Percentiles rank a stretch among this genome's conserved stretches.
phyloP scores from a whole-genome alignment of 1,139 yeast species.

The Kodamaea ohmeri region DNA sequence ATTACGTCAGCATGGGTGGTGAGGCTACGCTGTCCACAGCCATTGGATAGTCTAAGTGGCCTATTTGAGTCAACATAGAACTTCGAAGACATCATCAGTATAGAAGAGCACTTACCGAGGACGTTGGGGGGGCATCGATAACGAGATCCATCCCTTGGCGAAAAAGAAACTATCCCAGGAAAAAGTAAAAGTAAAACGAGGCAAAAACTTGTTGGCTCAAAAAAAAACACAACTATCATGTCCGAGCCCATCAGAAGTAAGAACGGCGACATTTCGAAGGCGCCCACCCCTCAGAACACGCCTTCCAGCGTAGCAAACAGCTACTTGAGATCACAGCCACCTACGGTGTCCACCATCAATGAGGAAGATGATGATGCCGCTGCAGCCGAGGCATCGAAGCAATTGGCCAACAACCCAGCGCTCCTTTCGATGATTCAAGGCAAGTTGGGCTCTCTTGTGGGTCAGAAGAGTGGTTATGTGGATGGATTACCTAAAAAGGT shows the following conservation, averaged over 20 bases:
- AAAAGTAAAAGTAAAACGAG: conserved; percentile 5
- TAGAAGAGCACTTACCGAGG: neutral
- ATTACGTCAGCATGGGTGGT: no score
- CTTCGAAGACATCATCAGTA: no score
- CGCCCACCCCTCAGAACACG: conserved; percentile 98
- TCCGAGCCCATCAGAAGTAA: conserved; percentile 68
- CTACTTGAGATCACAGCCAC: conserved; percentile 67
- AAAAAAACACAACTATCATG: conserved; percentile 33
- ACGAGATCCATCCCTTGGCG: neutral
- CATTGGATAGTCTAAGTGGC: no score
- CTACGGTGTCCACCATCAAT: conserved; percentile 72
- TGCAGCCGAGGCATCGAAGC: conserved; percentile 33
- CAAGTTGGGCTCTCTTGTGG: conserved; percentile 78
- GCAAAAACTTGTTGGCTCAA: conserved; percentile 6
- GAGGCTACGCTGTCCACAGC: no score
- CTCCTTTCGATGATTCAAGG: conserved; percentile 87
- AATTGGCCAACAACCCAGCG: conserved; percentile 70
- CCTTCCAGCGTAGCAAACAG: conserved; percentile 87
- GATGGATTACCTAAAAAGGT: conserved; percentile 73
- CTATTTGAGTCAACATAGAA: no score
- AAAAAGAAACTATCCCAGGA: conserved; percentile 3
- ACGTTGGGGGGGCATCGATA: neutral
- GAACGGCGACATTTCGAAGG: conserved; percentile 78
- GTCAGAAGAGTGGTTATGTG: conserved; percentile 84
- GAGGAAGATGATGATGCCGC: conserved; percentile 51